Base-by-base conservation (phyloP, 176 grass and related monocot genomes). In the Aechmea fasciata region DNA sequence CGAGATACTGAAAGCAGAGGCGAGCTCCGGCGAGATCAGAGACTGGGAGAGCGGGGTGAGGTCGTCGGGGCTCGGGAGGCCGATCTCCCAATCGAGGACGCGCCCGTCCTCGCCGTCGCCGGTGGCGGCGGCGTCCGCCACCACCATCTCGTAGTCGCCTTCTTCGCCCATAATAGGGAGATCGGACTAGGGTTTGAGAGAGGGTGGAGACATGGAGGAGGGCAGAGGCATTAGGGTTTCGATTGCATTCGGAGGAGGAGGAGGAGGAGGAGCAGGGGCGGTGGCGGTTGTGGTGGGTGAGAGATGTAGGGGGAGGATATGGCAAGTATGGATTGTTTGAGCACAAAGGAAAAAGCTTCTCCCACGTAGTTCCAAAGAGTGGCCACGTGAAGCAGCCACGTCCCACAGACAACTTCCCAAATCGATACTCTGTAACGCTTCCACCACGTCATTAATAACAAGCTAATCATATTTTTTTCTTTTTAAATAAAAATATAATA, bases 1-100 rank as follows among this genome's bases (percentile, higher is more conserved):
- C 71, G 77, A 75, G 82, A 99, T 93, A 69, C 87, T 79, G 77
- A 99, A 99, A 19, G 87, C 89, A 0, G 89, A 76, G 0, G 94
- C 94, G 3, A 97, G 77, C 0, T 79, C 77, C 7, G 84, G 72
- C 1, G 94, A 82, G 15, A 99, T 79, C 47, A 99, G 84, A n/a
- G 83, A 68, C 84, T 85, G 84, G 8, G 83, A 83, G 1, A 99
- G 84, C 11, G 87, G 82, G n/a, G 84, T 75, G 12, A 99, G 84
- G 49, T 93, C 87, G 17, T 91, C 82, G 29, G 24, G 48, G 15
- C 51, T 73, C 0, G 89, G 94, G 33, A 99, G 82, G 0, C 82
- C 89, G 33, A 79, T 11, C 74, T 92, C 86, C 94, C 94, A 99
- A 68, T 99, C 94, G 72, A 67, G 26, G 17, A 92, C 86, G 51